Evolutionary conservation across 2,329 filamentous ascomycete species (phyloP), one percentile per base, ranked within the genome.

Genomic region (Colletotrichum gigasporum): DNA sequence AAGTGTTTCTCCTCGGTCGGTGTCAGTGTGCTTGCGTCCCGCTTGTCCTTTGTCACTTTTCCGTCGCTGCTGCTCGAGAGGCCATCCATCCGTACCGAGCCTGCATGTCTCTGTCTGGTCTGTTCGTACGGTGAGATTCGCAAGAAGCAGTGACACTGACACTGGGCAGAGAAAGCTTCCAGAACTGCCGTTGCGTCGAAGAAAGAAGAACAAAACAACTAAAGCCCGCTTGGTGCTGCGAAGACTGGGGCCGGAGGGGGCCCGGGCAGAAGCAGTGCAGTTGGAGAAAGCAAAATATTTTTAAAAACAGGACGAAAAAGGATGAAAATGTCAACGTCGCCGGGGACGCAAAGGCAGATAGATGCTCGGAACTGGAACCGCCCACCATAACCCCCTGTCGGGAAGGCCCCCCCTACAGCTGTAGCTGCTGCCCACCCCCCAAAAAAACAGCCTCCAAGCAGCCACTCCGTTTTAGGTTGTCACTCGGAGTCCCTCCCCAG

Each of bases 141-240:
- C n/a, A n/a, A n/a, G n/a, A n/a, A n/a, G n/a, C n/a, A n/a, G 44
- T 44, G 20, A 55, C 37, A 26, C 20, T 55, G 26, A 45, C 18
- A 5, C 35, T 59, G 60, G 54, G 41, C 53, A 59, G 60, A 51
- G 18, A 63, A 52, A 52, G 39, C 60, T 63, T 52, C 39, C 54
- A 63, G 54, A 63, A 45, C 22, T 22, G 53, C 48, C 32, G 12
- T 37, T 51, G 48, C 39, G 24, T 41, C 24, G 34, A 30, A 41
- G 14, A 28, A 4, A 47, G 22, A 41, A n/a, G 16, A n/a, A n/a
- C n/a, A n/a, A n/a, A n/a, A n/a, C n/a, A n/a, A n/a, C n/a, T n/a
- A n/a, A n/a, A n/a, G n/a, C n/a, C n/a, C n/a, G 18, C 16, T 32
- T 28, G 14, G 5, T 39, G 34, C 12, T n/a, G 35, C 16, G 35